Evolutionary conservation across 805 yeast genomes (phyloP).

Genomic region (Saccharomyces jurei): DNA sequence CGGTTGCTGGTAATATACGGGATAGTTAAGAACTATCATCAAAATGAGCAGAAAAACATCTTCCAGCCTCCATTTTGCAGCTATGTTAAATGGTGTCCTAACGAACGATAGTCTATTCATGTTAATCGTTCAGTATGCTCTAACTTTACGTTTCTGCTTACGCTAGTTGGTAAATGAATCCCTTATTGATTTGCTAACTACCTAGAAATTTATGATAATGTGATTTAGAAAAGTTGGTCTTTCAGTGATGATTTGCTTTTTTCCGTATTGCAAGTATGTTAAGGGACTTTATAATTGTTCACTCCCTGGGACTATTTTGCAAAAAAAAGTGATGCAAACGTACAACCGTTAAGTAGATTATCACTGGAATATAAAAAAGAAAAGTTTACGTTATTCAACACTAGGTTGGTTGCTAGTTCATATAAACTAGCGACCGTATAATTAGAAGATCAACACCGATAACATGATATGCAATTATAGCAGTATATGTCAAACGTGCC

Average conservation of each 20-base stretch:
- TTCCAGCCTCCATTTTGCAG: constrained; percentile 34
- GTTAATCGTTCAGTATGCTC: constrained; percentile 19
- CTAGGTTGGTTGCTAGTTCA: not conserved
- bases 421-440: not conserved
- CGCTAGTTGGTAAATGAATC: too few species aligned
- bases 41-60: constrained; percentile 30
- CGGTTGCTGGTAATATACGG: constrained; percentile 40
- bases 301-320: not conserved
- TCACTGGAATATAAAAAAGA: not conserved
- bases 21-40: constrained; percentile 27
- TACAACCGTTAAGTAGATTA: not conserved
- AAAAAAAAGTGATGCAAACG: too few species aligned
- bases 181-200: too few species aligned
- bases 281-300: not conserved
- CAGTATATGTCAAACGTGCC: not conserved
- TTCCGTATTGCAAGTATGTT: not conserved
- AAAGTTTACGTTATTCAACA: not conserved
- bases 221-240: not conserved
- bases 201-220: not conserved
- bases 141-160: not conserved
- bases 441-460: not conserved
- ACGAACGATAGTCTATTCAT: constrained; percentile 22
- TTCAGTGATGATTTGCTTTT: not conserved
- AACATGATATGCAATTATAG: not conserved
- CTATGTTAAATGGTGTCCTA: constrained; percentile 8